phyloP scores from a whole-genome alignment of 371 early-diverging fungal genomes.

The Cokeromyces recurvatus region DNA sequence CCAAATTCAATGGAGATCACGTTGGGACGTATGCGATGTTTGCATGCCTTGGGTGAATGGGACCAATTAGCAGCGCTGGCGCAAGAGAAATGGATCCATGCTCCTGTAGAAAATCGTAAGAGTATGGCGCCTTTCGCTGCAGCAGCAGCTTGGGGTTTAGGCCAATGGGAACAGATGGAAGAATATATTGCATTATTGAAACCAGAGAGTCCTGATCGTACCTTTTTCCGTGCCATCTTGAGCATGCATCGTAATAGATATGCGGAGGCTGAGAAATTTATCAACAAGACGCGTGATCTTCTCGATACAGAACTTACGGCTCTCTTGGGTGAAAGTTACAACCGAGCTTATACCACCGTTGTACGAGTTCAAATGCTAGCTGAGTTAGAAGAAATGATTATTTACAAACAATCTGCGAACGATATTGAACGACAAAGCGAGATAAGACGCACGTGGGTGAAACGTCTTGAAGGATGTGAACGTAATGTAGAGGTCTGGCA shows the following conservation, averaged over 20 bases:
- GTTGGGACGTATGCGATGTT: slow-evolving; percentile 88
- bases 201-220: slow-evolving; percentile 64
- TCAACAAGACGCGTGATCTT: slow-evolving; percentile 81
- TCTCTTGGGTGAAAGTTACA: slow-evolving; percentile 91
- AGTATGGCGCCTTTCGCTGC: slow-evolving; percentile 86
- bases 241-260: slow-evolving; percentile 82
- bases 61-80: slow-evolving; percentile 78
- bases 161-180: slow-evolving; percentile 90
- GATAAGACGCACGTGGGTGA: slow-evolving; percentile 88
- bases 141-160: slow-evolving; percentile 93
- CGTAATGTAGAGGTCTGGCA: slow-evolving; percentile 97
- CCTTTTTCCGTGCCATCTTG: slow-evolving; percentile 85
- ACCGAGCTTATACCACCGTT: slow-evolving; percentile 83
- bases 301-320: slow-evolving; percentile 89
- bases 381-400: slow-evolving; percentile 95
- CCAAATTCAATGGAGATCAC: slow-evolving; percentile 73
- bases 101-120: slow-evolving; percentile 49
- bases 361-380: slow-evolving; percentile 96
- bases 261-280: slow-evolving; percentile 69
- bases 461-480: slow-evolving; percentile 82
- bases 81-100: slow-evolving; percentile 78
- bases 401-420: slow-evolving; percentile 80
- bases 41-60: slow-evolving; percentile 94
- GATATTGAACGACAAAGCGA: slow-evolving; percentile 75
- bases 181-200: slow-evolving; percentile 84